phyloP scores from a whole-genome alignment of 768 basidiomycete genomes.

The Amyloporia xantha region DNA sequence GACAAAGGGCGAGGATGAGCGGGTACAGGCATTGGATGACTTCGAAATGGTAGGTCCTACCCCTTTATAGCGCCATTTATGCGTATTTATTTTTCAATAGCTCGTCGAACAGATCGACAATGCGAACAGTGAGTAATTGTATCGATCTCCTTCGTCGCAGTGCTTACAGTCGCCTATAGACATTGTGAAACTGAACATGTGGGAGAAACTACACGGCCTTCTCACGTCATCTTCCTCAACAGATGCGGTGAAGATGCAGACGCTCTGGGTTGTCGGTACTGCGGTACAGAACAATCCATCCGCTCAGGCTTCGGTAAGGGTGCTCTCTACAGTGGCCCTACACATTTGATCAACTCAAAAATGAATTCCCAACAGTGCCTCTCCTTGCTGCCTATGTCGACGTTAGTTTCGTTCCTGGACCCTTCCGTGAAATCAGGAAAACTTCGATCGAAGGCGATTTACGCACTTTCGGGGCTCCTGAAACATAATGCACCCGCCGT shows the following conservation, averaged over 20 bases:
- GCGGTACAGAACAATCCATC: conserved; percentile 86
- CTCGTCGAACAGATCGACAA: conserved; percentile 87
- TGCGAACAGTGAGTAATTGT: conserved; percentile 67
- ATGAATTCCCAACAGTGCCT: conserved; percentile 52
- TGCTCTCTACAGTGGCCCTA: no score
- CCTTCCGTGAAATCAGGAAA: conserved; percentile 45
- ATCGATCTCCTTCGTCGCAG: not conserved
- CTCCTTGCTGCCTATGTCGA: conserved; percentile 55
- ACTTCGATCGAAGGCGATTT: conserved; percentile 74
- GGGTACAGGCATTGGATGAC: conserved; percentile 71
- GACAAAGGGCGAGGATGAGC: conserved; percentile 44
- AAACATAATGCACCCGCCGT: conserved; percentile 75
- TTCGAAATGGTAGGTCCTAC: conserved; percentile 67
- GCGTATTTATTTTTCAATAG: conserved; percentile 33
- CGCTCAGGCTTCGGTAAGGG: conserved; percentile 67
- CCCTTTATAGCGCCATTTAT: no score
- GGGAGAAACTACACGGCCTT: conserved; percentile 69
- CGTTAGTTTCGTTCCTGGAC: conserved; percentile 54
- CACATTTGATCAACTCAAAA: no score
- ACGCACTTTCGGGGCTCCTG: conserved; percentile 69
- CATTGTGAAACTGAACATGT: conserved; percentile 67
- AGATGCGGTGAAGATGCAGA: conserved; percentile 56
- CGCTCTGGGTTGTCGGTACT: conserved; percentile 84
- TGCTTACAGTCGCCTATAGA: no score
- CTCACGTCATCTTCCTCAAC: conserved; percentile 47